Base-by-base conservation (phyloP, 495 filamentous ascomycete genomes). In the Xylaria venustula region DNA sequence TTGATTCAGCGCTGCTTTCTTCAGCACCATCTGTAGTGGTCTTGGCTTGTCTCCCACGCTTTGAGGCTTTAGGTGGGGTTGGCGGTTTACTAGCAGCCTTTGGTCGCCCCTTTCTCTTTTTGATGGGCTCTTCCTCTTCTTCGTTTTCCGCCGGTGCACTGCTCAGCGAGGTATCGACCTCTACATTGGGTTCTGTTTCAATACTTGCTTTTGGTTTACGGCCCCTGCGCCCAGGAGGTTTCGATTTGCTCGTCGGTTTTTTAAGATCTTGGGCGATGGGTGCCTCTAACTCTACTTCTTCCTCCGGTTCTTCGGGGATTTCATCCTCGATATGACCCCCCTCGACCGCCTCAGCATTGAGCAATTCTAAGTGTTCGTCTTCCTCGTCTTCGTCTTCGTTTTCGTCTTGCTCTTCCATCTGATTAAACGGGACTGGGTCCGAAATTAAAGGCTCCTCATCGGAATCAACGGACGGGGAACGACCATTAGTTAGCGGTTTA, bases 21-120 rank as follows among this genome's bases (percentile, higher is more conserved):
- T 61, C 58, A 11, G 56, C 61, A 34, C 62, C 56, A 25, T 71
- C 66, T 2, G 40, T 41, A 17, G 50, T 58, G 58, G 28, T 63
- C 44, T 53, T 67, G 23, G 42, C 58, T 12, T 61, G 26, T 45
- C 68, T 68, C n/a, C 64, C 55, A 56, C 70, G 62, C 54, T 71
- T 71, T 1, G 53, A 57, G 7, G 66, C 41, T 32, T 71, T 60
- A 23, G 64, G 49, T 28, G 55, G 30, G 64, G 20, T 51, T 45
- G 17, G 60, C 15, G 54, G 54, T n/a, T 23, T 55, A 41, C 60
- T 25, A 34, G 67, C 59, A 23, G 49, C 46, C 28, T 68, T 70
- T 47, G 74, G 69, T 6, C 64, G 59, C 44, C 72, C 63, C 45
- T 66, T 66, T n/a, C 66, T 67, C 63, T 73, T 76, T 54, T 65